These are phyloP conservation scores for Periglandula ipomoeae DNA, from an alignment of 2,329 filamentous ascomycete genomes.

Conservation along the genomic window DNA sequence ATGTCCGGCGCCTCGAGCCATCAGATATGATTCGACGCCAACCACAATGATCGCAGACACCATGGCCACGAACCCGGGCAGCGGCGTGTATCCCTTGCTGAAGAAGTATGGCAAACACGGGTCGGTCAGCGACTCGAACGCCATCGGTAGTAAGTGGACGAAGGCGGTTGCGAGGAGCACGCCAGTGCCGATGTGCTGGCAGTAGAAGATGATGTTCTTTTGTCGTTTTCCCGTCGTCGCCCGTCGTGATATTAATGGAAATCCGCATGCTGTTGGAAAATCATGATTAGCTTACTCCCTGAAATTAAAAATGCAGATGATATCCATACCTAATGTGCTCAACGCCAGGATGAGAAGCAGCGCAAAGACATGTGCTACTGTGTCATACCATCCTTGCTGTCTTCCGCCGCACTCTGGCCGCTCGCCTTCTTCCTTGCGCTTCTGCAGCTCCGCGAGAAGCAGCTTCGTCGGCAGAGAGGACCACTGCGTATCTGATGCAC, in stretches of 20 bases:
- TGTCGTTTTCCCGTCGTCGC: constrained; percentile 49
- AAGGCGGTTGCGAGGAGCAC: constrained; percentile 83
- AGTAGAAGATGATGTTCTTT: constrained; percentile 53
- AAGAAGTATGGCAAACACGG: constrained; percentile 71
- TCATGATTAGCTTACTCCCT: neutral
- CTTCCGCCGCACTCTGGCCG: constrained; percentile 45
- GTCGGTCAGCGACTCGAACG: constrained; percentile 57
- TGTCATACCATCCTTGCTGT: constrained; percentile 52
- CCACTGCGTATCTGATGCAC: constrained; percentile 25
- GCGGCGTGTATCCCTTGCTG: constrained; percentile 67
- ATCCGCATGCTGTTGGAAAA: constrained; percentile 46
- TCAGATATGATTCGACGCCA: constrained; percentile 80
- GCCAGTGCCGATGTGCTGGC: constrained; percentile 71
- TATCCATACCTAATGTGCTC: constrained; percentile 45
- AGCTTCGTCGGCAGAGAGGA: constrained; percentile 42
- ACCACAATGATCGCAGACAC: constrained; percentile 73
- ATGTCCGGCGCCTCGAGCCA: constrained; percentile 56
- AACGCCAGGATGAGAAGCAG: constrained; percentile 55
- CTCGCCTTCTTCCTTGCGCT: constrained; percentile 32
- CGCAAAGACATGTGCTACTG: constrained; percentile 56
- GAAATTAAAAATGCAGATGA: neutral
- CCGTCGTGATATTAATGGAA: constrained; percentile 55
- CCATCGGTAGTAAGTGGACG: constrained; percentile 64
- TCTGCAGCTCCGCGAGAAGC: constrained; percentile 42
- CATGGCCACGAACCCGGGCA: constrained; percentile 78